These are phyloP conservation scores for Cajanus cajan DNA, from an alignment of 306 rosid species.

Conservation along the genomic window DNA sequence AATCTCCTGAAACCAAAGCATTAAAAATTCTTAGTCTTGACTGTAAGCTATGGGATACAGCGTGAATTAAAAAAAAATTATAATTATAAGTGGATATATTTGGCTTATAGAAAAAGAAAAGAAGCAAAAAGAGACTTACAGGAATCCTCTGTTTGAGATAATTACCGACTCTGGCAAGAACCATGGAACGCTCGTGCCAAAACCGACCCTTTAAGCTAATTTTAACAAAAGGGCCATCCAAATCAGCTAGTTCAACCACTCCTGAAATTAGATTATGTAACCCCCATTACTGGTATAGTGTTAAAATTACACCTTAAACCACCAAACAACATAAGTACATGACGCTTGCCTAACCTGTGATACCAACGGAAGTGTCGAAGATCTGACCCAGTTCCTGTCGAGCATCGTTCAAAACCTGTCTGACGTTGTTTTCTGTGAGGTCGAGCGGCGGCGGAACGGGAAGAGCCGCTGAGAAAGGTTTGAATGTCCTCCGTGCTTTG, in stretches of 20 bases:
- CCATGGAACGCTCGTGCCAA: constrained; percentile 84
- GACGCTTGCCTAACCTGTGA: constrained; percentile 52
- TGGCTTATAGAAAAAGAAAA: background rate
- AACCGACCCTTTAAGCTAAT: constrained; percentile 86
- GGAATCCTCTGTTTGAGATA: constrained; percentile 90
- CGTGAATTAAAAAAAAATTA: no score
- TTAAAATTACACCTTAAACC: background rate
- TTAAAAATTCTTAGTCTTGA: no score
- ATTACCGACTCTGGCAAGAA: constrained; percentile 72
- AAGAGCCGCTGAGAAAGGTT: constrained; percentile 44
- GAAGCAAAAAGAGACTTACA: constrained; percentile 42
- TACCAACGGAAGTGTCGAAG: constrained; percentile 85
- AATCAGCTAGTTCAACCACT: constrained; percentile 65
- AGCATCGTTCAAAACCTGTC: constrained; percentile 66
- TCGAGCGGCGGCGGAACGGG: constrained; percentile 60
- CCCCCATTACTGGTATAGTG: background rate
- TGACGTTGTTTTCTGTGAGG: constrained; percentile 74
- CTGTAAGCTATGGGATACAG: no score
- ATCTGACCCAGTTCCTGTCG: constrained; percentile 66
- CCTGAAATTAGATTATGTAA: constrained; percentile 38
- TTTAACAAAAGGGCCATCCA: constrained; percentile 88
- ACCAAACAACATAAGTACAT: background rate
- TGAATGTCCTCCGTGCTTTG: constrained; percentile 2
- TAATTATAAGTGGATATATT: background rate
- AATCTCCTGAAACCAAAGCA: constrained; percentile 61